These are phyloP conservation scores for Magnusiomyces fungicola DNA, from an alignment of 1,139 yeast genomes.

Conservation along the genomic window DNA sequence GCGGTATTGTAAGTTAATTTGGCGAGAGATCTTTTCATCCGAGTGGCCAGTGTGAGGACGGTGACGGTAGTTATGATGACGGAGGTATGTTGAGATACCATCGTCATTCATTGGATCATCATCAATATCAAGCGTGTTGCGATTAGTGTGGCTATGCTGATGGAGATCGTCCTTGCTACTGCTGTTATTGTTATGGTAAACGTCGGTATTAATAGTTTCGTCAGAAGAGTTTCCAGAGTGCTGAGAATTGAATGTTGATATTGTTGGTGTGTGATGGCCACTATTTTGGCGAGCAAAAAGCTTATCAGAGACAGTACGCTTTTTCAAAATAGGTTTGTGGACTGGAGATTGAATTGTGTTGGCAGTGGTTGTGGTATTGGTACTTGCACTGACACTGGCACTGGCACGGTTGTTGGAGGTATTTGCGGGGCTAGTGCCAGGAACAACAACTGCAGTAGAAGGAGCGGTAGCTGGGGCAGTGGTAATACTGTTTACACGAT, in stretches of 20 bases:
- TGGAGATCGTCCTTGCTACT: constrained; percentile 1
- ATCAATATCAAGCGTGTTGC: constrained; percentile 11
- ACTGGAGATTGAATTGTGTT: constrained; percentile 19
- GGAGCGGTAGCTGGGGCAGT: too few species aligned
- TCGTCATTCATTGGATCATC: constrained; percentile 4
- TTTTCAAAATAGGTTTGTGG: constrained; percentile 75
- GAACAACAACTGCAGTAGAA: too few species aligned
- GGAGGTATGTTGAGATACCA: constrained; percentile 24
- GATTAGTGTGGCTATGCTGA: constrained; percentile 12
- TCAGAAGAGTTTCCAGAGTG: too few species aligned
- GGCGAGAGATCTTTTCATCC: constrained; percentile 28
- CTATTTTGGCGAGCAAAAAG: constrained; percentile 41
- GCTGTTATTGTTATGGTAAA: background rate
- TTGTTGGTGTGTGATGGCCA: constrained; percentile 15
- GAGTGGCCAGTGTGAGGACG: constrained; percentile 27
- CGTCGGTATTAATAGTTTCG: constrained; percentile 1
- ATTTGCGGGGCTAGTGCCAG: too few species aligned
- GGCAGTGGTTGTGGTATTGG: background rate
- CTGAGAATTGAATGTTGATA: background rate
- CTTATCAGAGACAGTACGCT: constrained; percentile 70
- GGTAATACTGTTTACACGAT: background rate
- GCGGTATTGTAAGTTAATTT: constrained; percentile 30
- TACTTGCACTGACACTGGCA: too few species aligned
- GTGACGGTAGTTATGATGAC: constrained; percentile 36
- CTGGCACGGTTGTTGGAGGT: too few species aligned